These are phyloP conservation scores for Alternaria brassicae DNA, from an alignment of 2,329 filamentous ascomycete species.

Conservation along the genomic window DNA sequence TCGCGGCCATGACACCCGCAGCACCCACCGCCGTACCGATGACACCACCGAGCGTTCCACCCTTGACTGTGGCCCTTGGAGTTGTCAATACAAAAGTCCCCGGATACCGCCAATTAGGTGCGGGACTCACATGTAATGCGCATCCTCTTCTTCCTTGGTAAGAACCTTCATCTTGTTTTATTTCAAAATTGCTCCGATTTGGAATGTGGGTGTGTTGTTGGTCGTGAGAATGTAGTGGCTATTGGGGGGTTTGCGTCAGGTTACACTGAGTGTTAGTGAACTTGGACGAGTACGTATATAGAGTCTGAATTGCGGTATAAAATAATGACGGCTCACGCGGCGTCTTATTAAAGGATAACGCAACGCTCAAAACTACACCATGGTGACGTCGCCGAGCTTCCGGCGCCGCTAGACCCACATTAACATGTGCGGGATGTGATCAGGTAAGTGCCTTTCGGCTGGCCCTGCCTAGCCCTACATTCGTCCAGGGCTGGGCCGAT, in stretches of 20 bases:
- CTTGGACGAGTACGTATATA: neutral
- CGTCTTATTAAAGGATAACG: constrained; percentile 40
- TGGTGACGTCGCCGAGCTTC: constrained; percentile 50
- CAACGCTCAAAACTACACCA: constrained; percentile 34
- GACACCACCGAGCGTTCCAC: constrained; percentile 75
- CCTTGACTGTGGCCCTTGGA: constrained; percentile 72
- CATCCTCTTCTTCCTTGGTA: constrained; percentile 88
- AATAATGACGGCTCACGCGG: constrained; percentile 20
- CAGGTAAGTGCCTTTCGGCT: constrained; percentile 38
- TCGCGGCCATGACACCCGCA: constrained; percentile 71
- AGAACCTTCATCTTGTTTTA: constrained; percentile 81
- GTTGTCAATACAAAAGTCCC: constrained; percentile 18
- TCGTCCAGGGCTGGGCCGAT: constrained; percentile 12
- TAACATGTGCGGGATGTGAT: constrained; percentile 19
- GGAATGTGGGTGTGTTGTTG: neutral
- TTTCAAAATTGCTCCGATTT: constrained; percentile 3
- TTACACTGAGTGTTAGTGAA: neutral
- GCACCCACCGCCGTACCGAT: constrained; percentile 72
- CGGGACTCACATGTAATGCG: constrained; percentile 73
- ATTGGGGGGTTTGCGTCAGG: neutral
- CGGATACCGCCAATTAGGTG: neutral
- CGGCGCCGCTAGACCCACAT: constrained; percentile 29
- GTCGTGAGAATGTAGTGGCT: neutral
- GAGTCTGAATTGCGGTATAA: neutral
- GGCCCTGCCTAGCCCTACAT: constrained; percentile 24